These are phyloP conservation scores for Eleusine indica DNA, from an alignment of 176 grass and related monocot genomes.

Conservation along the genomic window DNA sequence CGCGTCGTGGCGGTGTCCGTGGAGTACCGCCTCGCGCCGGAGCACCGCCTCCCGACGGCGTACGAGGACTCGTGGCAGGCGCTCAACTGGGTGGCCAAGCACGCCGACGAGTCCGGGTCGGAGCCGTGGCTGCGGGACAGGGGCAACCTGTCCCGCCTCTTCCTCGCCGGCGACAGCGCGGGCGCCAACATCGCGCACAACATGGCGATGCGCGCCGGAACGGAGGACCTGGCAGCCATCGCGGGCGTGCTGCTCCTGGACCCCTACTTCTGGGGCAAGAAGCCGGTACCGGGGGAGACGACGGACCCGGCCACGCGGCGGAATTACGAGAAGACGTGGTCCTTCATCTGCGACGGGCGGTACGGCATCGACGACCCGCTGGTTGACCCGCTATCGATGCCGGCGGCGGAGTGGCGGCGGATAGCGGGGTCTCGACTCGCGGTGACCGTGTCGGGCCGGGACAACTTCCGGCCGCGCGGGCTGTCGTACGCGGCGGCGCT, in stretches of 20 bases:
- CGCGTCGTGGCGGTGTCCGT: conserved; percentile 71
- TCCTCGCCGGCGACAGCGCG: conserved; percentile 81
- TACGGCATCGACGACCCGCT: conserved; percentile 65
- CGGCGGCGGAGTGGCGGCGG: conserved; percentile 21
- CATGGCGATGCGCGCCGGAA: conserved; percentile 41
- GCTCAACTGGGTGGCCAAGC: conserved; percentile 59
- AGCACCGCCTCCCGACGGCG: conserved; percentile 69
- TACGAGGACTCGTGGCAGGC: conserved; percentile 78
- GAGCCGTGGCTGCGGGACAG: conserved; percentile 67
- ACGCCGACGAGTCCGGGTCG: conserved; percentile 33
- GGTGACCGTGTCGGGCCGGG: conserved; percentile 53
- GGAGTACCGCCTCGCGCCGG: conserved; percentile 80
- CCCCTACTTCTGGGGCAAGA: conserved; percentile 76
- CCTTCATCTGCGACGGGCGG: conserved; percentile 52
- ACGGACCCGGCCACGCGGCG: conserved; percentile 44
- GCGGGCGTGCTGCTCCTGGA: conserved; percentile 60
- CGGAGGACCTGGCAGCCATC: conserved; percentile 19
- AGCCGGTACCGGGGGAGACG: conserved; percentile 64
- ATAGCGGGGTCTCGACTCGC: conserved; percentile 53
- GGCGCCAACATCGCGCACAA: conserved; percentile 80
- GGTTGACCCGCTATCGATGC: conserved; percentile 60
- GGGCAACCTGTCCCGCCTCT: conserved; percentile 52
- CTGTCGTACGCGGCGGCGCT: conserved; percentile 61
- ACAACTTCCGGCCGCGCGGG: conserved; percentile 58
- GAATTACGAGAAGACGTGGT: conserved; percentile 65